Conservation (phyloP, 1,284 basidiomycete genomes). For the Sanghuangporus sanghuang region DNA sequence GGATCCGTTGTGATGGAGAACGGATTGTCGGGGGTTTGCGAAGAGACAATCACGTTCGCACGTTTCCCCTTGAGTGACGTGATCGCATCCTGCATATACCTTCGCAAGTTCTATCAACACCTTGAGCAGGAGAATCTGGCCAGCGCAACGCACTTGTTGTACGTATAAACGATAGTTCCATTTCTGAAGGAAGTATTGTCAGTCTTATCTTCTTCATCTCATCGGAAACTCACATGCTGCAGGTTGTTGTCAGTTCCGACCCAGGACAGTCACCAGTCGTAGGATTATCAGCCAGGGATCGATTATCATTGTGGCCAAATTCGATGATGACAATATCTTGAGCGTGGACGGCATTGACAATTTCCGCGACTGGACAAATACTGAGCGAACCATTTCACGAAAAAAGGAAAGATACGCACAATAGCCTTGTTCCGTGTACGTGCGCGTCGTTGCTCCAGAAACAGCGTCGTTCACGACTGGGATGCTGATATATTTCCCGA, state of each 20-base stretch:
- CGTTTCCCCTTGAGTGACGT: slow-evolving; percentile 40
- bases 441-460: slow-evolving; percentile 40
- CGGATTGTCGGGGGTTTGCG: slow-evolving; percentile 43
- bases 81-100: slow-evolving; percentile 37
- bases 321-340: slow-evolving; percentile 42
- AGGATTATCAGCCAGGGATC: slow-evolving; percentile 23
- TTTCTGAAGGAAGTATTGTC: slow-evolving; percentile 4
- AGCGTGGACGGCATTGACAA: slow-evolving; percentile 19
- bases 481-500: slow-evolving; percentile 36
- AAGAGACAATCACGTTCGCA: slow-evolving; percentile 40
- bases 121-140: background rate
- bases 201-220: background rate
- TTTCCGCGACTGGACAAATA: slow-evolving; percentile 24
- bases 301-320: slow-evolving; percentile 43
- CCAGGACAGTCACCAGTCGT: slow-evolving; percentile 23
- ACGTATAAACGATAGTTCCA: slow-evolving; percentile 15
- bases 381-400: background rate
- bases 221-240: slow-evolving; percentile 1
- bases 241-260: slow-evolving; percentile 28
- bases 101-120: slow-evolving; percentile 10
- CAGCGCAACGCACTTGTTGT: background rate
- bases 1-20: slow-evolving; percentile 29
- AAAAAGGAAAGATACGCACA: slow-evolving; percentile 16
- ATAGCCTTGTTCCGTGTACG: slow-evolving; percentile 41
- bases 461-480: slow-evolving; percentile 41